Evolutionary conservation across 208 protist genomes (phyloP).

Genomic region (Leishmania lainsoni): DNA sequence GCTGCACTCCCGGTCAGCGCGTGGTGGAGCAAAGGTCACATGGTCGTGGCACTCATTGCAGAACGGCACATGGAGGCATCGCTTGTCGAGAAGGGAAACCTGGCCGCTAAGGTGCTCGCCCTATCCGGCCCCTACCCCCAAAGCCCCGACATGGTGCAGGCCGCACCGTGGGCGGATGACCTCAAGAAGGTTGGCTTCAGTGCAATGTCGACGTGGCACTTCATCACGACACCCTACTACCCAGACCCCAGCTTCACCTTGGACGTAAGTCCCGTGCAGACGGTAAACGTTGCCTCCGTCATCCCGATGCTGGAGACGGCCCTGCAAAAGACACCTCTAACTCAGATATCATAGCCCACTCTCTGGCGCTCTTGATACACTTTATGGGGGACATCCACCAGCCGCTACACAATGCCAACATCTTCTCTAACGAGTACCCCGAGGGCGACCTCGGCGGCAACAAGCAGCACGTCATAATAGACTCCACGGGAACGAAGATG

Average conservation of each 20-base stretch:
- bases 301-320: conserved; percentile 33
- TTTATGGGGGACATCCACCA: conserved; percentile 54
- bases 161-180: conserved; percentile 56
- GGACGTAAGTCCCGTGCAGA: conserved; percentile 16
- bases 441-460: conserved; percentile 57
- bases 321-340: conserved; percentile 6
- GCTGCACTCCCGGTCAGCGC: conserved; percentile 8
- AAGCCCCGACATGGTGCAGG: conserved; percentile 48
- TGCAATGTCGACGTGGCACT: conserved; percentile 53
- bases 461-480: conserved; percentile 24
- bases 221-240: conserved; percentile 48
- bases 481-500: conserved; percentile 27
- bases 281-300: conserved; percentile 43
- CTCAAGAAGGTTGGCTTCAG: conserved; percentile 32
- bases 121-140: conserved; percentile 41
- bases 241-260: conserved; percentile 20
- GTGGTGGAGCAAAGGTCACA: conserved; percentile 65
- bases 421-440: conserved; percentile 41
- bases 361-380: conserved; percentile 52
- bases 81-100: conserved; percentile 18
- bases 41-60: conserved; percentile 58
- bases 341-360: conserved; percentile 10
- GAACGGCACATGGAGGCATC: conserved; percentile 28
- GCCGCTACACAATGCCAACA: conserved; percentile 39
- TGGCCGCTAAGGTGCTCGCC: conserved; percentile 5